A percentile compares a stretch with the other conserved stretches of the same genome.
These are phyloP conservation scores for Fusarium dimerum DNA, from an alignment of 2,329 filamentous ascomycete genomes.

Conservation along the genomic window DNA sequence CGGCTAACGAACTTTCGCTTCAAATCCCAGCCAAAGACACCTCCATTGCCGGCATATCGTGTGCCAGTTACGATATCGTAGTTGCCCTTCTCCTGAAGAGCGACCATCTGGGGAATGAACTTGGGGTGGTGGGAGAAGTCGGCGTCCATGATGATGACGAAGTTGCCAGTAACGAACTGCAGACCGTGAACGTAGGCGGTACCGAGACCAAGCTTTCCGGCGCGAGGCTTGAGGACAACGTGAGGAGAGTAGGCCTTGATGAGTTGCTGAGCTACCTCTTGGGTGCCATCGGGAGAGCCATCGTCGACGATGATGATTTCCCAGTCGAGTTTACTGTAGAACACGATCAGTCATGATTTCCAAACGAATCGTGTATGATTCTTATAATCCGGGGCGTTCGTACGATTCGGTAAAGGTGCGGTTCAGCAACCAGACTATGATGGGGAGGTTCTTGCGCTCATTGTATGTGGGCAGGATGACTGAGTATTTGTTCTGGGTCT, in stretches of 20 bases:
- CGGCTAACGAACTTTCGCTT: constrained; percentile 83
- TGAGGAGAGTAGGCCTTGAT: constrained; percentile 79
- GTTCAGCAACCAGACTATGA: constrained; percentile 92
- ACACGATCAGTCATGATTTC: background rate
- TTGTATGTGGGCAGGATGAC: constrained; percentile 98
- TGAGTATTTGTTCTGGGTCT: constrained; percentile 77
- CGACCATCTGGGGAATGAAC: constrained; percentile 95
- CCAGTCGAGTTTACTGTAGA: constrained; percentile 82
- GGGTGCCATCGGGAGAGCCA: constrained; percentile 93
- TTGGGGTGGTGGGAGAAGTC: constrained; percentile 99
- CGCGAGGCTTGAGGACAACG: constrained; percentile 82
- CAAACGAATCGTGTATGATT: background rate
- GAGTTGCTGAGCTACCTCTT: constrained; percentile 86
- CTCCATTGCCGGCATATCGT: constrained; percentile 84
- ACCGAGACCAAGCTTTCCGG: constrained; percentile 94
- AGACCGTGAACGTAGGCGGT: constrained; percentile 96
- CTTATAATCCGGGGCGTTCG: background rate
- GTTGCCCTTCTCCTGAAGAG: constrained; percentile 71
- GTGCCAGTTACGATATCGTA: constrained; percentile 98
- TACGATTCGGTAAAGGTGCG: constrained; percentile 89
- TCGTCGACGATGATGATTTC: constrained; percentile 98
- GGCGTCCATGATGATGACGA: constrained; percentile 99
- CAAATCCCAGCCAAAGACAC: constrained; percentile 95
- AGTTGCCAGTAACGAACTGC: constrained; percentile 88
- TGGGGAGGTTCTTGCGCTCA: constrained; percentile 94